Conservation (phyloP, 106 monocot species). For the Allium fistulosum region DNA sequence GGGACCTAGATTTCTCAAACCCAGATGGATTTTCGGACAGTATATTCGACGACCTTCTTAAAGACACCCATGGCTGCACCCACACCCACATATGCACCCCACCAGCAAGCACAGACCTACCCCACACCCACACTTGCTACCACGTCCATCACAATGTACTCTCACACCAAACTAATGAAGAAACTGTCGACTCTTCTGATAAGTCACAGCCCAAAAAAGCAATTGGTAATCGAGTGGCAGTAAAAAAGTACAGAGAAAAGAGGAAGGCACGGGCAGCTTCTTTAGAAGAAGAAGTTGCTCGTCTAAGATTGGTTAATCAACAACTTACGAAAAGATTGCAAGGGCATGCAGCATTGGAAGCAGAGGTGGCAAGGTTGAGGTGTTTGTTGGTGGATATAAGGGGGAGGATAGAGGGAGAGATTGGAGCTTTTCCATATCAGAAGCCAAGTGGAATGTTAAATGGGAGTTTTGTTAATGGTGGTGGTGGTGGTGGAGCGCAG, state of each 20-base stretch:
- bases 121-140: constrained; percentile 92
- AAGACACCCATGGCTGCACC: constrained; percentile 78
- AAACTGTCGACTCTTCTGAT: constrained; percentile 32
- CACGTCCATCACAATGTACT: constrained; percentile 94
- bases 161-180: constrained; percentile 26
- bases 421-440: constrained; percentile 84
- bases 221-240: constrained; percentile 61
- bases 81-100: constrained; percentile 96
- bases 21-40: constrained; percentile 64
- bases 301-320: constrained; percentile 50
- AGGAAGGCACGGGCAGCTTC: constrained; percentile 78
- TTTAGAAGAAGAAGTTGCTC: constrained; percentile 75
- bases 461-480: constrained; percentile 13
- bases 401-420: constrained; percentile 89
- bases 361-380: constrained; percentile 67
- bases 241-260: constrained; percentile 83
- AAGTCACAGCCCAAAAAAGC: constrained; percentile 48
- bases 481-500: constrained; percentile 35
- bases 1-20: constrained; percentile 47
- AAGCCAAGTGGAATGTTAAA: constrained; percentile 28
- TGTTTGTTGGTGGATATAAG: constrained; percentile 91
- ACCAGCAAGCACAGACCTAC: constrained; percentile 53
- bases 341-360: constrained; percentile 46
- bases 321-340: constrained; percentile 64
- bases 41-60: constrained; percentile 62